Percentiles rank a stretch among this genome's conserved stretches.
Evolutionary conservation across 1,284 basidiomycete species (phyloP).

Genomic region (Sanghuangporus weigelae): DNA sequence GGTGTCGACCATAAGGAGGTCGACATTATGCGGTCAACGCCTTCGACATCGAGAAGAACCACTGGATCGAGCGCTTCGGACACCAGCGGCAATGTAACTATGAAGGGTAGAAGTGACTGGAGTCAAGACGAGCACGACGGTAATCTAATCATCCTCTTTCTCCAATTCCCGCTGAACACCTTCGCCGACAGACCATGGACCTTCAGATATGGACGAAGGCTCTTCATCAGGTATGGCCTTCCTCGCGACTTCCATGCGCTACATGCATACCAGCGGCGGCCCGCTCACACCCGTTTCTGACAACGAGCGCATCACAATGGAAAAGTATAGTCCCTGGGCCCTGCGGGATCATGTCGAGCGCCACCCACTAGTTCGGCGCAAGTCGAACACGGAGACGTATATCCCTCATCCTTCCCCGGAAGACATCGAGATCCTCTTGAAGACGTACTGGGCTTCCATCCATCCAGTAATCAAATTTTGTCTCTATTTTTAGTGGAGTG

Average conservation of each 20-base stretch:
- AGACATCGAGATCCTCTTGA: conserved; percentile 16
- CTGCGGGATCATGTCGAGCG: conserved; percentile 11
- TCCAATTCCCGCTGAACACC: neutral
- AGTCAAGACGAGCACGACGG: conserved; percentile 16
- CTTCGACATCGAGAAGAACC: neutral
- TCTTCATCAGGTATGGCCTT: conserved; percentile 19
- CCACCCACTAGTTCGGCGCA: conserved; percentile 2
- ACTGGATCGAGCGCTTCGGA: conserved; percentile 10
- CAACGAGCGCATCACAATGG: conserved; percentile 12
- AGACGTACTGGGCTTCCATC: conserved; percentile 17
- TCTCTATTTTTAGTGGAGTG: neutral
- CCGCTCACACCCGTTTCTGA: conserved; percentile 16
- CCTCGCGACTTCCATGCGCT: conserved; percentile 17
- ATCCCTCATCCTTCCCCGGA: conserved; percentile 10
- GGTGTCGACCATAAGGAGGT: neutral
- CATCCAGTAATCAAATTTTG: conserved; percentile 12
- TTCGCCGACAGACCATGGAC: conserved; percentile 2
- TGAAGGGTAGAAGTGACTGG: conserved; percentile 12
- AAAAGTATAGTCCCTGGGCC: conserved; percentile 17
- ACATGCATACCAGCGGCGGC: conserved; percentile 15
- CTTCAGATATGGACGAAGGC: conserved; percentile 18
- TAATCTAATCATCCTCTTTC: neutral
- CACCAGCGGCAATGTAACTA: neutral
- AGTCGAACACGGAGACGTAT: neutral
- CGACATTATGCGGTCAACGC: neutral